Percentiles rank a stretch among this genome's conserved stretches.
phyloP scores from a whole-genome alignment of 768 basidiomycete species.

The Kondoa malvinella region DNA sequence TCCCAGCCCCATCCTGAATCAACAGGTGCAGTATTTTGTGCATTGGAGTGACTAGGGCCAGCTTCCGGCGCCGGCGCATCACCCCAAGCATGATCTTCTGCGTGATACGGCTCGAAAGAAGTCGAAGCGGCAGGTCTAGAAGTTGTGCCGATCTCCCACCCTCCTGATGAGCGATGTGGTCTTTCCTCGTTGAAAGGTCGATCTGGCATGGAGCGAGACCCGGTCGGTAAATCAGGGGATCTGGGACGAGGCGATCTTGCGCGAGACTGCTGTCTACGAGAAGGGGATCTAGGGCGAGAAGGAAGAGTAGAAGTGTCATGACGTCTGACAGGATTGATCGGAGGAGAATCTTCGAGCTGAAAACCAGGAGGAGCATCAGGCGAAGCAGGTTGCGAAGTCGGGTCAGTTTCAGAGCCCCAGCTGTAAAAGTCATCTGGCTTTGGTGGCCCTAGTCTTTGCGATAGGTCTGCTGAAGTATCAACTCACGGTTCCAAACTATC shows the following conservation, averaged over 20 bases:
- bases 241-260: too few relatives aligned
- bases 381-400: background rate
- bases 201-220: too few relatives aligned
- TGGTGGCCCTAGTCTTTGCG: background rate
- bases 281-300: background rate
- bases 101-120: background rate
- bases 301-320: background rate
- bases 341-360: background rate
- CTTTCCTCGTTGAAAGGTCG: too few relatives aligned
- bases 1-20: background rate
- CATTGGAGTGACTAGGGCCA: background rate
- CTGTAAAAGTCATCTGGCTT: background rate
- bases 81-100: background rate
- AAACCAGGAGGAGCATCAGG: background rate
- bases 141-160: background rate
- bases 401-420: background rate
- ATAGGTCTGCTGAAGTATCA: background rate
- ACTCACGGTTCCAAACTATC: too few relatives aligned
- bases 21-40: background rate
- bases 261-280: too few relatives aligned
- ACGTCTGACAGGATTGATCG: too few relatives aligned
- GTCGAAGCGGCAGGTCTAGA: background rate
- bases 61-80: background rate
- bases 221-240: too few relatives aligned
- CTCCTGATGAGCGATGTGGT: too few relatives aligned